phyloP scores from a whole-genome alignment of 2,329 filamentous ascomycete species.

The Fusarium torulosum region DNA sequence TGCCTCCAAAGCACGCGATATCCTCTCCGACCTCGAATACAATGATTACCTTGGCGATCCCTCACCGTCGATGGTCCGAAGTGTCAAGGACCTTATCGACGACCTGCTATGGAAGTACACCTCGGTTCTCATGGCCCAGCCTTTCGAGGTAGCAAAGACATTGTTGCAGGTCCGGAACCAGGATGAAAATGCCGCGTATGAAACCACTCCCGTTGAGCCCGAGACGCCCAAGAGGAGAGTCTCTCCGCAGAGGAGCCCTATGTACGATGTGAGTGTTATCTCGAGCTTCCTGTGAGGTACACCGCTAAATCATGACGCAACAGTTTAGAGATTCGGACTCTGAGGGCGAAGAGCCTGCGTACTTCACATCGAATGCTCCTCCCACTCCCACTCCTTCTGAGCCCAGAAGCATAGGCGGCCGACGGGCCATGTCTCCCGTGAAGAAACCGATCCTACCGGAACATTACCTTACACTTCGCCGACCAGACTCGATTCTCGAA shows the following conservation, averaged over 20 bases:
- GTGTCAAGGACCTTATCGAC: slow-evolving; percentile 81
- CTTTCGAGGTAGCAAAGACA: slow-evolving; percentile 97
- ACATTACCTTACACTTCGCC: slow-evolving; percentile 78
- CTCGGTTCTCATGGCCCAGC: slow-evolving; percentile 88
- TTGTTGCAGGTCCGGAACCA: slow-evolving; percentile 82
- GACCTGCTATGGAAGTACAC: slow-evolving; percentile 93
- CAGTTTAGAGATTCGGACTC: slow-evolving; percentile 70
- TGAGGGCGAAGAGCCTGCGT: slow-evolving; percentile 82
- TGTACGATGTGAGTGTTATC: slow-evolving; percentile 52
- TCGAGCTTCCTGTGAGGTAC: slow-evolving; percentile 13
- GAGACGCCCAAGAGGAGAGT: slow-evolving; percentile 48
- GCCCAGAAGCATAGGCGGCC: slow-evolving; percentile 51
- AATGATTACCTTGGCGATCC: slow-evolving; percentile 84
- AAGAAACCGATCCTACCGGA: slow-evolving; percentile 53
- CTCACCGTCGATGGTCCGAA: slow-evolving; percentile 80
- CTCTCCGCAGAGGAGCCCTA: slow-evolving; percentile 52
- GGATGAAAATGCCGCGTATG: slow-evolving; percentile 58
- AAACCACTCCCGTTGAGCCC: slow-evolving; percentile 38
- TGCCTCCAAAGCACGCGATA: slow-evolving; percentile 77
- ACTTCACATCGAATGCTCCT: slow-evolving; percentile 78
- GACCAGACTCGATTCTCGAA: slow-evolving; percentile 84
- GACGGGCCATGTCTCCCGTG: slow-evolving; percentile 51
- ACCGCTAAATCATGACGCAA: slow-evolving; percentile 44
- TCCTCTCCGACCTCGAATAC: slow-evolving; percentile 92
- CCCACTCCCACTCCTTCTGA: slow-evolving; percentile 65